Conservation (phyloP, 805 yeast genomes). For the Komagataella ulmi region DNA sequence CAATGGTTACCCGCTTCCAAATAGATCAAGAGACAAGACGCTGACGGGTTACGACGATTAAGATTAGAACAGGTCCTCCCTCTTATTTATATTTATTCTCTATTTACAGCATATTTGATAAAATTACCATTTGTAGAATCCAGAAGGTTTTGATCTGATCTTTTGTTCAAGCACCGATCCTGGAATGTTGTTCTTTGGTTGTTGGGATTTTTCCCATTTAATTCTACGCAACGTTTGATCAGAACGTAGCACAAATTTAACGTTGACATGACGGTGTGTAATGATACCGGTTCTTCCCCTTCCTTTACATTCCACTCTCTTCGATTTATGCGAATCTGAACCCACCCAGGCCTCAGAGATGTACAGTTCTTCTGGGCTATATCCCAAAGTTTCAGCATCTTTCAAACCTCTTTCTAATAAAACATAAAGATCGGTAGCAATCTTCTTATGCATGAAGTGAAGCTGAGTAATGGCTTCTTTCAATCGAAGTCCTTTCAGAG, state of each 20-base stretch:
- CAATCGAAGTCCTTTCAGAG: slow-evolving; percentile 58
- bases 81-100: slow-evolving; percentile 1
- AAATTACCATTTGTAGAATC: slow-evolving; percentile 41
- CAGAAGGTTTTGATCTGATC: slow-evolving; percentile 34
- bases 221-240: slow-evolving; percentile 49
- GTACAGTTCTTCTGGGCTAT: slow-evolving; percentile 49
- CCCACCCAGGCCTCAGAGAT: slow-evolving; percentile 85
- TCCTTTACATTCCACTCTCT: slow-evolving; percentile 71
- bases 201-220: slow-evolving; percentile 37
- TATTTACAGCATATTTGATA: background rate
- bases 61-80: background rate
- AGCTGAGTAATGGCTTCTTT: slow-evolving; percentile 82
- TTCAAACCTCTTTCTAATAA: slow-evolving; percentile 59
- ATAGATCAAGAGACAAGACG: slow-evolving; percentile 32
- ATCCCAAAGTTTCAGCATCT: slow-evolving; percentile 49
- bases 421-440: slow-evolving; percentile 68
- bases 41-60: slow-evolving; percentile 46
- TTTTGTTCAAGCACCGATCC: slow-evolving; percentile 22
- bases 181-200: slow-evolving; percentile 25
- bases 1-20: slow-evolving; percentile 40
- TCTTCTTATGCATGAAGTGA: slow-evolving; percentile 72
- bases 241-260: slow-evolving; percentile 64
- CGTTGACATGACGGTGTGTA: slow-evolving; percentile 66
- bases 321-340: slow-evolving; percentile 65
- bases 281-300: slow-evolving; percentile 82